Evolutionary conservation across 1,139 yeast genomes (phyloP).

Genomic region (Pichia sp.): DNA sequence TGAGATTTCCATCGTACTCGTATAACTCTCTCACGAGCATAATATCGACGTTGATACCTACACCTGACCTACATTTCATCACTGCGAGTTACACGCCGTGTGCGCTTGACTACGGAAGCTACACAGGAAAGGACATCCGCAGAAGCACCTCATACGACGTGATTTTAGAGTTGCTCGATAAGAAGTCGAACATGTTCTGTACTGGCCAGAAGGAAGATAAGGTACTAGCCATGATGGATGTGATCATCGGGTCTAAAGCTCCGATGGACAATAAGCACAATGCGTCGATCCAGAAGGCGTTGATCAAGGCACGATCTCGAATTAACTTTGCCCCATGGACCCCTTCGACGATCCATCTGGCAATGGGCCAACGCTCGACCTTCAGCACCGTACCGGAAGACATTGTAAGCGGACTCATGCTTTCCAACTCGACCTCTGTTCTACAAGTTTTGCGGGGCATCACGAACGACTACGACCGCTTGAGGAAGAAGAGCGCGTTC

Average conservation of each 20-base stretch:
- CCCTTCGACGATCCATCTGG: slow-evolving; percentile 73
- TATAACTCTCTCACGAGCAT: slow-evolving; percentile 83
- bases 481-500: slow-evolving; percentile 80
- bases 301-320: slow-evolving; percentile 71
- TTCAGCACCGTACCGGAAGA: slow-evolving; percentile 34
- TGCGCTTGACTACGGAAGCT: slow-evolving; percentile 53
- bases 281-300: slow-evolving; percentile 70
- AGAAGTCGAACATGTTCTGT: slow-evolving; percentile 71
- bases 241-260: slow-evolving; percentile 61
- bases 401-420: slow-evolving; percentile 63
- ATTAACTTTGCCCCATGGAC: slow-evolving; percentile 85
- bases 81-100: slow-evolving; percentile 88
- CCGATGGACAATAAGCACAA: slow-evolving; percentile 33
- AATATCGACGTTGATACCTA: slow-evolving; percentile 77
- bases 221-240: slow-evolving; percentile 70
- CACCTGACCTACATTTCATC: slow-evolving; percentile 84
- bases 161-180: slow-evolving; percentile 74
- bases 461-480: slow-evolving; percentile 70
- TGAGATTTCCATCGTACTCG: slow-evolving; percentile 89
- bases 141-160: slow-evolving; percentile 82
- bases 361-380: slow-evolving; percentile 72
- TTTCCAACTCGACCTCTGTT: slow-evolving; percentile 74
- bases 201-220: slow-evolving; percentile 41
- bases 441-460: slow-evolving; percentile 61
- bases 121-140: slow-evolving; percentile 55